Evolutionary conservation across 352 stramenopile genomes (phyloP).

Genomic region (Phytophthora foliorum): DNA sequence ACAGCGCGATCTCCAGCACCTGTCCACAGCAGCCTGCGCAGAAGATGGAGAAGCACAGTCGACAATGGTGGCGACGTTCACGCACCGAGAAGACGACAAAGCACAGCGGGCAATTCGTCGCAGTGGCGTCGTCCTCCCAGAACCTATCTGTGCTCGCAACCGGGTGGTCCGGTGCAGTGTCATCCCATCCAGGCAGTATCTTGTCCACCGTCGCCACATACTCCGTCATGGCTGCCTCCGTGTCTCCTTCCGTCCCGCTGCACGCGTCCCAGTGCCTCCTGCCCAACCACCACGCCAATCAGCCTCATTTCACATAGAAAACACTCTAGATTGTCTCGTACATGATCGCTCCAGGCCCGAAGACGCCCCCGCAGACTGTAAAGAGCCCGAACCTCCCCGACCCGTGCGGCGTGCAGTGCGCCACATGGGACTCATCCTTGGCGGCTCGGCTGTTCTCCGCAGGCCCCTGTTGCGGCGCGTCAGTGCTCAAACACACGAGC

Average conservation of each 20-base stretch:
- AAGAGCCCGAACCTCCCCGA: constrained; percentile 35
- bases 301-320: neutral
- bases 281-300: constrained; percentile 1
- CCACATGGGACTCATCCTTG: constrained; percentile 43
- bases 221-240: constrained; percentile 57
- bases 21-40: constrained; percentile 63
- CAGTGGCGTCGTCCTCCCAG: constrained; percentile 66
- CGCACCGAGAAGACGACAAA: constrained; percentile 50
- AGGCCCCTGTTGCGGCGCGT: constrained; percentile 48
- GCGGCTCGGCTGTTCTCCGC: constrained; percentile 54
- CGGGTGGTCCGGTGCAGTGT: constrained; percentile 53
- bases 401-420: constrained; percentile 2
- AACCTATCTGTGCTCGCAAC: constrained; percentile 63
- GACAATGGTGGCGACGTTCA: constrained; percentile 74
- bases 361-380: constrained; percentile 62
- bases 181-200: constrained; percentile 75
- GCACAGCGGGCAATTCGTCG: constrained; percentile 59
- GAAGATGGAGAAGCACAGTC: constrained; percentile 80
- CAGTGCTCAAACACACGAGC: constrained; percentile 6
- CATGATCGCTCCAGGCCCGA: constrained; percentile 68
- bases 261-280: constrained; percentile 78
- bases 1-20: constrained; percentile 66
- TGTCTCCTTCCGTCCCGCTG: constrained; percentile 39
- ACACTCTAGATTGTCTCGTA: constrained; percentile 23
- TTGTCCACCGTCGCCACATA: constrained; percentile 69